These are phyloP conservation scores for Cystobasidium ongulense DNA, from an alignment of 768 basidiomycete genomes.

Conservation along the genomic window DNA sequence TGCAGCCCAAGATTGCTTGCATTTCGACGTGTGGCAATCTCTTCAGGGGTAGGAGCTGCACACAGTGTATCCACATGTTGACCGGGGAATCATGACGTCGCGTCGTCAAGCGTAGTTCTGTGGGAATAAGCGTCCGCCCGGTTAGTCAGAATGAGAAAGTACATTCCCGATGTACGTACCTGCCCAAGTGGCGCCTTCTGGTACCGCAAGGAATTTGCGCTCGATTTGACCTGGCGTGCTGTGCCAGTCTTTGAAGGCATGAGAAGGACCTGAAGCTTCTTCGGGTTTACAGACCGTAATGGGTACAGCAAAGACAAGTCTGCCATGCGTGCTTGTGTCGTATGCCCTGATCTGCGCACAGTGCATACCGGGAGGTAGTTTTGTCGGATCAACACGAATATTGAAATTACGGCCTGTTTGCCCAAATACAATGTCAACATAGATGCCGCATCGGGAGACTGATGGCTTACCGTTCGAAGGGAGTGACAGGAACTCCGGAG, in stretches of 20 bases:
- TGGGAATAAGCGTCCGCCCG: not conserved
- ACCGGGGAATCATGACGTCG: not conserved
- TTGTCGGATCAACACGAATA: constrained; percentile 31
- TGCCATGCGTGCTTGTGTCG: not conserved
- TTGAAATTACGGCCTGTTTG: constrained; percentile 24
- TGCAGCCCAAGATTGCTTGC: constrained; percentile 8
- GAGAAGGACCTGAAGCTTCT: not conserved
- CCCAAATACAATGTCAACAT: not conserved
- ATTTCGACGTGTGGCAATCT: constrained; percentile 22
- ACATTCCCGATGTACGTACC: not conserved
- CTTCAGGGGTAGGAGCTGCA: constrained; percentile 9
- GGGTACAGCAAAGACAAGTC: constrained; percentile 28
- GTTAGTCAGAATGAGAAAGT: not conserved
- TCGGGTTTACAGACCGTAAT: constrained; percentile 31
- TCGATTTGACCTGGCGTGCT: constrained; percentile 13
- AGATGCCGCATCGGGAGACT: not conserved
- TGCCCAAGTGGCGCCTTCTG: constrained; percentile 28
- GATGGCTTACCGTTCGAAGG: not conserved
- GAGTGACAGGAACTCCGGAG: constrained; percentile 8
- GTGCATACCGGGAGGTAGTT: constrained; percentile 21
- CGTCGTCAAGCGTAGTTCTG: constrained; percentile 23
- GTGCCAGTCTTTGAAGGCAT: not conserved
- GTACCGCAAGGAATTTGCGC: constrained; percentile 31
- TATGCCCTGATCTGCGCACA: constrained; percentile 12
- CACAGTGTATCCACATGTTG: constrained; percentile 31